Conservation (phyloP, 257 asterid species). For the Primulina huaijiensis region DNA sequence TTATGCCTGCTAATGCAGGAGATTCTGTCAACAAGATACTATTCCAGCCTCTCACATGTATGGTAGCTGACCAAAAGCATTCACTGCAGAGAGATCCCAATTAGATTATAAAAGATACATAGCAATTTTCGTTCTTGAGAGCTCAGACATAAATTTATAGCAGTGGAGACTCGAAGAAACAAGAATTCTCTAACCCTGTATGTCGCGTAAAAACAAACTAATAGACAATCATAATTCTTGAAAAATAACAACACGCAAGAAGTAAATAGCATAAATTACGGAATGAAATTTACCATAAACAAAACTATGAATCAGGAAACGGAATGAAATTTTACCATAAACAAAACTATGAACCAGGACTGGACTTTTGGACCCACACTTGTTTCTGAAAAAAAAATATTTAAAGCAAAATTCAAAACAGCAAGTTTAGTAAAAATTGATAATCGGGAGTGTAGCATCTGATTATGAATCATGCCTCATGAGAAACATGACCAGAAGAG, state of each 20-base stretch:
- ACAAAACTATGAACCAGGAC: slow-evolving; percentile 65
- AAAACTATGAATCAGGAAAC: slow-evolving; percentile 56
- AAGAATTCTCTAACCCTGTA: background rate
- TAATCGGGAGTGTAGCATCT: slow-evolving; percentile 10
- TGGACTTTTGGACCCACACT: slow-evolving; percentile 96
- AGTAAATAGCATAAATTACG: slow-evolving; percentile 11
- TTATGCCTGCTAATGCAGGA: slow-evolving; percentile 43
- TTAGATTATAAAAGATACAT: slow-evolving; percentile 16
- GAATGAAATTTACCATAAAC: slow-evolving; percentile 45
- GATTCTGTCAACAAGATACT: slow-evolving; percentile 34
- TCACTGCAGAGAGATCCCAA: slow-evolving; percentile 35
- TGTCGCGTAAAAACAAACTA: background rate
- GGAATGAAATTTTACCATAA: slow-evolving; percentile 46
- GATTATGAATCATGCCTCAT: slow-evolving; percentile 51
- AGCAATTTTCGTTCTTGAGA: background rate
- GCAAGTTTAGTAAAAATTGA: background rate
- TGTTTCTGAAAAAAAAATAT: slow-evolving; percentile 60
- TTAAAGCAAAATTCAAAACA: slow-evolving; percentile 14
- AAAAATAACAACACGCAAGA: slow-evolving; percentile 3
- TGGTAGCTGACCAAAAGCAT: slow-evolving; percentile 40
- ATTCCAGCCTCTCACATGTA: slow-evolving; percentile 45
- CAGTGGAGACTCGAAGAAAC: background rate
- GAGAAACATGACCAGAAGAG: slow-evolving; percentile 52
- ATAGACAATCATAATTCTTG: background rate
- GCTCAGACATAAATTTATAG: background rate